Conservation (phyloP, 805 yeast genomes). For the Yarrowia sp. region DNA sequence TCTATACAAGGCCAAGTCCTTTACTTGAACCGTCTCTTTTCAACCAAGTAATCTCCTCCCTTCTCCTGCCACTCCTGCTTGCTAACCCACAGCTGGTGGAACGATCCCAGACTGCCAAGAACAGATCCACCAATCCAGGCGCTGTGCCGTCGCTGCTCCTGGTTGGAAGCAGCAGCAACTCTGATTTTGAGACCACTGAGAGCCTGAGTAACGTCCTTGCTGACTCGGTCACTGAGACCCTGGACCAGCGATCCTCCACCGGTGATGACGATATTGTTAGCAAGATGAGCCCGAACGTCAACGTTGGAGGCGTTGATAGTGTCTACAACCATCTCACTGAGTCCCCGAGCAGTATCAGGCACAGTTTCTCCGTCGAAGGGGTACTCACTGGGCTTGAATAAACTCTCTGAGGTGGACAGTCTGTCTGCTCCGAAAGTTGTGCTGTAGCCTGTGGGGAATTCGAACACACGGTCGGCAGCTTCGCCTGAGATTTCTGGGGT, state of each 20-base stretch:
- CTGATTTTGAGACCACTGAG: constrained; percentile 88
- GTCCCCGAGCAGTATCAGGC: constrained; percentile 47
- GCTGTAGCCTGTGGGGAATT: constrained; percentile 67
- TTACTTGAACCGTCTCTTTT: constrained; percentile 58
- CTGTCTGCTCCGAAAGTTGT: constrained; percentile 67
- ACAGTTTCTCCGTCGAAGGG: constrained; percentile 44
- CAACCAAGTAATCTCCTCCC: constrained; percentile 80
- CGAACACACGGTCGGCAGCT: constrained; percentile 55
- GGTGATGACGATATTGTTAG: constrained; percentile 85
- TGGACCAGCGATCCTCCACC: constrained; percentile 85
- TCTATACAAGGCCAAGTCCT: background rate
- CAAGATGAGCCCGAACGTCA: constrained; percentile 86
- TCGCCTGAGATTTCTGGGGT: constrained; percentile 48
- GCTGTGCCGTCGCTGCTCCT: constrained; percentile 77
- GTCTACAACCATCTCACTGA: constrained; percentile 66
- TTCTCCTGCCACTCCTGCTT: constrained; percentile 86
- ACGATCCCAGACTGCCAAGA: constrained; percentile 85
- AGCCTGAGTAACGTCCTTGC: constrained; percentile 67
- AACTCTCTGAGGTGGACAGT: constrained; percentile 69
- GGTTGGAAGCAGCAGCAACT: constrained; percentile 75
- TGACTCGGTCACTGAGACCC: constrained; percentile 78
- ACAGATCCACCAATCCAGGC: constrained; percentile 95
- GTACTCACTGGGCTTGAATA: constrained; percentile 65
- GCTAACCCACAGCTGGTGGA: constrained; percentile 96
- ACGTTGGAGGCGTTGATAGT: constrained; percentile 65